Evolutionary conservation across 1,284 basidiomycete genomes (phyloP).

Genomic region (Tylopilus sp.): DNA sequence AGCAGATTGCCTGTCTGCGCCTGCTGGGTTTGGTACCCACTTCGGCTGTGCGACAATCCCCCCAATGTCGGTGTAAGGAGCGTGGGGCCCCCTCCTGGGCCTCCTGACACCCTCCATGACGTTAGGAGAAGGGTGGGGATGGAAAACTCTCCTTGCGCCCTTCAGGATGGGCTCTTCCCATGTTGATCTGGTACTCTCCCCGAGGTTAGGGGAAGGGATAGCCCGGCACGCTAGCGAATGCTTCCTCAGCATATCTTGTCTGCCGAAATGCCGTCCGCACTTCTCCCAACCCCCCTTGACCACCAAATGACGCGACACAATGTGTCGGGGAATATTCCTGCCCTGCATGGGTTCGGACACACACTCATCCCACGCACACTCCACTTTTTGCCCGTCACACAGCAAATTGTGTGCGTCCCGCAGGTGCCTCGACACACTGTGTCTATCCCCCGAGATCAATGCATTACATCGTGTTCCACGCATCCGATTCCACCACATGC

Average conservation of each 20-base stretch:
- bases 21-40: not conserved
- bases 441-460: constrained; percentile 32
- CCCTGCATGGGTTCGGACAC: constrained; percentile 30
- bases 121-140: too few relatives aligned
- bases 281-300: constrained; percentile 30
- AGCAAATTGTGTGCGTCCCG: constrained; percentile 34
- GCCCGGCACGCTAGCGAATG: constrained; percentile 29
- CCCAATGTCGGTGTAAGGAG: not conserved
- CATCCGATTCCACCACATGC: constrained; percentile 27
- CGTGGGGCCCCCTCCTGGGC: too few relatives aligned
- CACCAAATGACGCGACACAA: constrained; percentile 37
- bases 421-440: constrained; percentile 34
- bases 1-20: too few relatives aligned
- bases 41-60: not conserved
- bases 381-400: constrained; percentile 26
- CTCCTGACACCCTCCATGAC: too few relatives aligned
- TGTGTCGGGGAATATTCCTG: constrained; percentile 40
- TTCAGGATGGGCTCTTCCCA: too few relatives aligned
- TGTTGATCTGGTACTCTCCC: too few relatives aligned
- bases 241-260: constrained; percentile 40
- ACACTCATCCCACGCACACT: constrained; percentile 34
- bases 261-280: constrained; percentile 33
- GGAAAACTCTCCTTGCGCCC: too few relatives aligned
- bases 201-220: too few relatives aligned
- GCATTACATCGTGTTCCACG: constrained; percentile 24